Evolutionary conservation across 2,329 filamentous ascomycete species (phyloP), one percentile per base, ranked within the genome.

Genomic region (Aspergillus fructus): DNA sequence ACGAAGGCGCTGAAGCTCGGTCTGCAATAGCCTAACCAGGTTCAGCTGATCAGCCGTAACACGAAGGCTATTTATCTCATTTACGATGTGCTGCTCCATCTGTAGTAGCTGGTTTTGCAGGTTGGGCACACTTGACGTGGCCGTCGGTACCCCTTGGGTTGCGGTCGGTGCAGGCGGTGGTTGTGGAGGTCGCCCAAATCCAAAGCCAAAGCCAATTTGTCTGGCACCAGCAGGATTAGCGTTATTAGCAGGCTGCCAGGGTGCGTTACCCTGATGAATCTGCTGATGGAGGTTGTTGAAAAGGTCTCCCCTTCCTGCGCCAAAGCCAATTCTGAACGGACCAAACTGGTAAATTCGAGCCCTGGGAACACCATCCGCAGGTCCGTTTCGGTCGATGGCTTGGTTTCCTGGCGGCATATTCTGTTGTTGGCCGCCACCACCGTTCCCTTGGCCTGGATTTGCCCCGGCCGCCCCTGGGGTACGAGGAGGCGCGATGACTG

Each of bases 271-370:
- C 64, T 79, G 76, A 41, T 74, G 72, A 46, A 90, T 79, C 59
- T 85, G 84, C 59, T 87, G 84, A 5, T 85, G 86, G 63, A 91
- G 77, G 62, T 90, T 87, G 55, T 86, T 82, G 34, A 90, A 81
- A 57, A 78, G 63, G 55, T 90, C 84, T 19, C 79, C 73, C 74
- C 87, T 71, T 74, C 89, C 78, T 43, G 81, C 82, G 19, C 82
- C 78, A 65, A 93, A 90, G 0, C 88, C 90, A 21, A 94, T 77
- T 27, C 89, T 81, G 33, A 94, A 77, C 2, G 90, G 90, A 0
- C 90, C 90, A 47, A 94, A 76, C 64, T 90, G 89, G 65, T 89
- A 87, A 55, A 90, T 80, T 42, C 86, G 80, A 60, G 86, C 82
- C 50, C 82, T 79, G 12, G 76, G 74, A 66, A 69, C 49, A 66